A percentile compares a stretch with the other conserved stretches of the same genome.
Conservation (phyloP, 208 protist genomes). For the Wallacemonas sp. region DNA sequence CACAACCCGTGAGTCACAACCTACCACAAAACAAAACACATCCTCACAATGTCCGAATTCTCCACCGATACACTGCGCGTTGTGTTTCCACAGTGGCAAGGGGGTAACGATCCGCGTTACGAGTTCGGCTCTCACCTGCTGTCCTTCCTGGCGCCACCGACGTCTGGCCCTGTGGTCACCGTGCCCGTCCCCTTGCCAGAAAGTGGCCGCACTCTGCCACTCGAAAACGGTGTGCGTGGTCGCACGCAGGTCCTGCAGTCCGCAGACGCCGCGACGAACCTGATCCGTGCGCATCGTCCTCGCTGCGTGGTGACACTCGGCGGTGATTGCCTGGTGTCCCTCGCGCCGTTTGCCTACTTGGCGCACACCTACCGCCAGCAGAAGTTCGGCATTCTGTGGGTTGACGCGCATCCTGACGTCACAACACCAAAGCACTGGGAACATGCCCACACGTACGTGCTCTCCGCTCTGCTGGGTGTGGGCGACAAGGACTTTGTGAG, state of each 20-base stretch:
- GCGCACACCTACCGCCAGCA: slow-evolving; percentile 16
- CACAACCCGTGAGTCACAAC: too few relatives aligned
- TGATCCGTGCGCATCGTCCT: slow-evolving; percentile 15
- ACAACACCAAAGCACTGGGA: slow-evolving; percentile 19
- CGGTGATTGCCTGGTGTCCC: slow-evolving; percentile 35
- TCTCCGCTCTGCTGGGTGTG: slow-evolving; percentile 17
- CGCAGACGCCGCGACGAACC: slow-evolving; percentile 7
- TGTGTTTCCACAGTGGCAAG: slow-evolving; percentile 36
- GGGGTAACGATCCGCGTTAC: slow-evolving; percentile 30
- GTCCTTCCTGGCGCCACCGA: slow-evolving; percentile 18
- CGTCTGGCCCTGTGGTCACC: slow-evolving; percentile 1
- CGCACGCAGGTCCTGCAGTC: slow-evolving; percentile 9
- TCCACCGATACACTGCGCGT: slow-evolving; percentile 21
- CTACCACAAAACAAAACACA: background rate
- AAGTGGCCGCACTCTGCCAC: background rate
- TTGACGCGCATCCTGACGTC: slow-evolving; percentile 40
- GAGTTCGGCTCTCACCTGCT: slow-evolving; percentile 30
- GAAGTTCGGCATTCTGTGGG: slow-evolving; percentile 37
- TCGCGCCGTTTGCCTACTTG: slow-evolving; percentile 39
- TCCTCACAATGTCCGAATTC: background rate
- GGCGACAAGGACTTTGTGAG: slow-evolving; percentile 17
- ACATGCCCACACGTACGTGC: slow-evolving; percentile 31
- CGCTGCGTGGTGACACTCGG: slow-evolving; percentile 30
- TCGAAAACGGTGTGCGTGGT: slow-evolving; percentile 11
- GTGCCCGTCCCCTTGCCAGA: slow-evolving; percentile 13